These are phyloP conservation scores for Berberis vulgaris DNA, from an alignment of 164 flowering plant species.

Conservation along the genomic window DNA sequence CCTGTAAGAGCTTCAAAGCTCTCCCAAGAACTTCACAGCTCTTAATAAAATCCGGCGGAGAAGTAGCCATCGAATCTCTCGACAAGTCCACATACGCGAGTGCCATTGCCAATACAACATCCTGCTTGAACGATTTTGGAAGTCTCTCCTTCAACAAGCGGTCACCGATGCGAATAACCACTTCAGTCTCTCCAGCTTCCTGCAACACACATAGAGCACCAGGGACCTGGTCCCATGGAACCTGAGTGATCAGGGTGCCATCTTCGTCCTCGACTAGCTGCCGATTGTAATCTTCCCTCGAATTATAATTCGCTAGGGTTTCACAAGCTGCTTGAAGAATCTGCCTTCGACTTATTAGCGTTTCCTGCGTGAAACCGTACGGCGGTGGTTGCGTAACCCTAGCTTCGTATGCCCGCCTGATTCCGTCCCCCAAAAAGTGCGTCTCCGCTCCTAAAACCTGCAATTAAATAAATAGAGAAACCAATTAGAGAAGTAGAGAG, in stretches of 20 bases:
- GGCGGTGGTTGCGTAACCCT: slow-evolving; percentile 82
- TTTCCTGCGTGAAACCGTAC: slow-evolving; percentile 73
- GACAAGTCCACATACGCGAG: slow-evolving; percentile 87
- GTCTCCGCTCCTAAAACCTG: slow-evolving; percentile 62
- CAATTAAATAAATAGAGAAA: too few relatives aligned
- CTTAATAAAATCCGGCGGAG: slow-evolving; percentile 70
- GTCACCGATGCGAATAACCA: slow-evolving; percentile 65
- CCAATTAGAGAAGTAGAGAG: too few relatives aligned
- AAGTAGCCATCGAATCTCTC: slow-evolving; percentile 84
- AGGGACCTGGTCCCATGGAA: slow-evolving; percentile 94
- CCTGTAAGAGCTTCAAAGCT: slow-evolving; percentile 93
- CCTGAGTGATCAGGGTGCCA: slow-evolving; percentile 55
- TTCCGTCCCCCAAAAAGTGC: slow-evolving; percentile 86
- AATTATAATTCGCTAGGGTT: slow-evolving; percentile 50
- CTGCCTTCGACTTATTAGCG: slow-evolving; percentile 63
- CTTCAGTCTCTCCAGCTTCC: slow-evolving; percentile 77
- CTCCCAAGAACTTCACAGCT: slow-evolving; percentile 79
- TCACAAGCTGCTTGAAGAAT: slow-evolving; percentile 93
- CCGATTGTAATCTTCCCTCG: slow-evolving; percentile 70
- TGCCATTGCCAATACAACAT: slow-evolving; percentile 80
- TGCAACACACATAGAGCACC: slow-evolving; percentile 84
- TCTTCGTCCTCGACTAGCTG: slow-evolving; percentile 56
- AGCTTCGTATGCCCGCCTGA: slow-evolving; percentile 69
- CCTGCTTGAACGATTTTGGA: slow-evolving; percentile 82
- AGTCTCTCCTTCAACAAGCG: slow-evolving; percentile 64